These are phyloP conservation scores for Zygotorulaspora danielsina DNA, from an alignment of 805 yeast species.

Conservation along the genomic window DNA sequence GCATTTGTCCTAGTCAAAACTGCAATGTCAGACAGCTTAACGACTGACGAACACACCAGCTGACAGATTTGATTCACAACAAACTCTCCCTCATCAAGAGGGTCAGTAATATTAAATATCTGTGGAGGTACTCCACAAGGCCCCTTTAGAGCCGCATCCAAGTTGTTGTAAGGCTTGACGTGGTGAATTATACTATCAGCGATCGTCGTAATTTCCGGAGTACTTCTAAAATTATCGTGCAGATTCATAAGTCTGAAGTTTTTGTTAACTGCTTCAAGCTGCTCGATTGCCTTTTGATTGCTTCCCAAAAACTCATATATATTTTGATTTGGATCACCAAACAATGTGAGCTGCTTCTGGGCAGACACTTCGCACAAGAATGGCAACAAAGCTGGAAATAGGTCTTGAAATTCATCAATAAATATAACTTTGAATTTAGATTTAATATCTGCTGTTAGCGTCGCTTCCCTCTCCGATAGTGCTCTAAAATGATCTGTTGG, in stretches of 20 bases:
- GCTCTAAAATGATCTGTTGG: background rate
- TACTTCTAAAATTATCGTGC: conserved; percentile 54
- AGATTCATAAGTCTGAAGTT: conserved; percentile 36
- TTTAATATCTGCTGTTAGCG: conserved; percentile 15
- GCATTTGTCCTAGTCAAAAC: conserved; percentile 50
- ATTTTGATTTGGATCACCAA: conserved; percentile 71
- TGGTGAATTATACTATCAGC: conserved; percentile 33
- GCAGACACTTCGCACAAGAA: conserved; percentile 40
- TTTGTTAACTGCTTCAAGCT: conserved; percentile 19
- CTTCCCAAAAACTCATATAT: conserved; percentile 66
- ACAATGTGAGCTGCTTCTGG: conserved; percentile 53
- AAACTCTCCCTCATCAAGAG: conserved; percentile 23
- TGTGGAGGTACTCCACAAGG: conserved; percentile 18
- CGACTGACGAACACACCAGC: conserved; percentile 26
- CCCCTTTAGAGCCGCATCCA: conserved; percentile 15
- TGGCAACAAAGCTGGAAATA: conserved; percentile 48
- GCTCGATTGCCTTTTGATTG: conserved; percentile 34
- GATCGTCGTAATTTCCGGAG: conserved; percentile 51
- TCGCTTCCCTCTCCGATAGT: background rate
- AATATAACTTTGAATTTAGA: conserved; percentile 41
- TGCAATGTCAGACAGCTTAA: conserved; percentile 42
- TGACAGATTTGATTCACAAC: conserved; percentile 23
- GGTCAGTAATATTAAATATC: conserved; percentile 11
- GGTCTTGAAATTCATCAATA: conserved; percentile 74
- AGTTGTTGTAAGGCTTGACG: background rate